Conservation (phyloP, 164 flowering plant species). For the Sextonia rubra region DNA sequence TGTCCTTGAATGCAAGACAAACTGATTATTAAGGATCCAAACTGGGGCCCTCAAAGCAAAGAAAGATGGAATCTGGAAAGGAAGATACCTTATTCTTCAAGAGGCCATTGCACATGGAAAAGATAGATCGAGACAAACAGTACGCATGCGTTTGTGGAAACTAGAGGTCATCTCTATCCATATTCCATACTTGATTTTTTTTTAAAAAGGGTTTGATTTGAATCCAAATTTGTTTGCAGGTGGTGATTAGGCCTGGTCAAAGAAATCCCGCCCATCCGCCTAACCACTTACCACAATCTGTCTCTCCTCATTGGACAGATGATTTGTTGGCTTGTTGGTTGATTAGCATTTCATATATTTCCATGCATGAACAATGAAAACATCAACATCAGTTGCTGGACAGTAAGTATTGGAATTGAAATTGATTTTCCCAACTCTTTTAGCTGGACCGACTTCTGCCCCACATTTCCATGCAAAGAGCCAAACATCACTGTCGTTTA, state of each 20-base stretch:
- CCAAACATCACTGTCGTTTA: neutral
- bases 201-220: neutral
- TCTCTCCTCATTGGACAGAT: neutral
- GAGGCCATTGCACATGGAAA: too few species aligned
- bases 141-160: neutral
- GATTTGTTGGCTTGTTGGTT: neutral
- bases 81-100: too few species aligned
- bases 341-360: neutral
- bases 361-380: neutral
- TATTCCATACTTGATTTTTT: neutral
- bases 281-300: neutral
- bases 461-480: neutral
- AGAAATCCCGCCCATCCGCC: slow-evolving; percentile 4
- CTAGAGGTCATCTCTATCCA: neutral
- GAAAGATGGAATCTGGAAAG: too few species aligned
- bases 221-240: neutral
- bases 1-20: too few species aligned
- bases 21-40: too few species aligned
- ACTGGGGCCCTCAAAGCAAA: too few species aligned
- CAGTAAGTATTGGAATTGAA: neutral
- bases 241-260: slow-evolving; percentile 1
- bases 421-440: neutral
- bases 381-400: neutral
- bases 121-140: too few species aligned
- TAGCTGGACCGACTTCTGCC: neutral